These are phyloP conservation scores for Thecaphora thlaspeos DNA, from an alignment of 1,284 basidiomycete genomes.

Conservation along the genomic window DNA sequence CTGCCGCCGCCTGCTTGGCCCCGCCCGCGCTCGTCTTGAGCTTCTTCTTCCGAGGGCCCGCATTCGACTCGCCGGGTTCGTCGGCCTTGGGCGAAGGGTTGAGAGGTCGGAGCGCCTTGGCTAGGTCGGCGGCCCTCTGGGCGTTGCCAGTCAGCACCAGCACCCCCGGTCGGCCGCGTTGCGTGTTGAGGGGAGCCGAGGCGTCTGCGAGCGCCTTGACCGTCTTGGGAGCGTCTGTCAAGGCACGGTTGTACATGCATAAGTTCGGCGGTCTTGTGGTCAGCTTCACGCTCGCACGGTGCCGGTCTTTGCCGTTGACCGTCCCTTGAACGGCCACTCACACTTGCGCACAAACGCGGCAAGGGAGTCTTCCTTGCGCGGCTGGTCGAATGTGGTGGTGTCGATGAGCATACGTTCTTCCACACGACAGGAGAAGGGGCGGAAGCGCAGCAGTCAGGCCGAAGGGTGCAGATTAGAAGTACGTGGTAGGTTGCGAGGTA, in stretches of 20 bases:
- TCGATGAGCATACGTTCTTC: conserved; percentile 33
- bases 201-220: conserved; percentile 14
- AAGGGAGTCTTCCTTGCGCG: conserved; percentile 18
- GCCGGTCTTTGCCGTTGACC: too few relatives aligned
- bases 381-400: conserved; percentile 18
- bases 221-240: not conserved
- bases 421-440: not conserved
- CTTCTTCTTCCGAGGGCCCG: conserved; percentile 8
- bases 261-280: too few relatives aligned
- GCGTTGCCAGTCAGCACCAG: conserved; percentile 51
- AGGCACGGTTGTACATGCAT: too few relatives aligned
- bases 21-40: conserved; percentile 1
- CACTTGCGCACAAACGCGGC: conserved; percentile 33
- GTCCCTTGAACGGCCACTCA: too few relatives aligned
- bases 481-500: too few relatives aligned
- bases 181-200: conserved; percentile 6
- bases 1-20: too few relatives aligned
- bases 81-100: conserved; percentile 12
- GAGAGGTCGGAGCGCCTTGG: conserved; percentile 32
- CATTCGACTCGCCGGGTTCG: not conserved
- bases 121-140: conserved; percentile 47
- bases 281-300: too few relatives aligned
- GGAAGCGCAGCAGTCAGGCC: too few relatives aligned
- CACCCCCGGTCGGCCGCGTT: conserved; percentile 28
- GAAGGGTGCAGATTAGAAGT: too few relatives aligned